Base-by-base conservation (phyloP, 2,329 filamentous ascomycete species). In the Fusarium sp. region DNA sequence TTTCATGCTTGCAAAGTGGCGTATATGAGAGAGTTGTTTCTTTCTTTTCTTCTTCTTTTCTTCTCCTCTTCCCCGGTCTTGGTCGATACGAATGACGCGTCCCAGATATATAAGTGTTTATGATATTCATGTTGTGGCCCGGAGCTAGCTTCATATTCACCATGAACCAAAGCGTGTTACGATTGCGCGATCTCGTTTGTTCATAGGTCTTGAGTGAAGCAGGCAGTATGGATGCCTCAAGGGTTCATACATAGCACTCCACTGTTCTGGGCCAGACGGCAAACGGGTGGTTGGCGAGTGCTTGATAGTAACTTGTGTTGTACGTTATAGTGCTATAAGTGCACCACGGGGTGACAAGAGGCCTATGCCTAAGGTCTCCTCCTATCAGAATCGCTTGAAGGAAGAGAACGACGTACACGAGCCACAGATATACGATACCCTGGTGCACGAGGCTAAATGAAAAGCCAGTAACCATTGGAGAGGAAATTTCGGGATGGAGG, bases 31-130 rank as follows among this genome's bases (percentile, higher is more conserved):
- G 59, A 62, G 59, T 62, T 70, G 41, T 62, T 60, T 57, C 38
- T 55, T 61, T 59, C 32, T 39, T 6, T 36, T 36, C 2, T 36
- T 18, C 17, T 18, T 58, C 2, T 12, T 50, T 63, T 38, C 41
- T 44, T 15, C 62, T 56, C 56, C 2, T 12, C 22, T 50, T 32
- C 47, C 28, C 17, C 64, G 55, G 58, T 65, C 55, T 61, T 60
- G 66, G 57, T 67, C 57, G 59, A 72, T 56, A 75, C 54, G 72
- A 70, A 61, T 68, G 63, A 70, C 61, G 66, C 66, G 66, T 68
- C 73, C 70, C 69, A 45, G 57, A 66, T 45, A 54, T 75, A 62
- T 61, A 68, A 66, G 62, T 75, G 70, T 73, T 73, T 68, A 77
- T 72, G 73, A 77, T 68, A 57, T 70, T 70, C 47, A 61, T 65